Evolutionary conservation across 2,329 filamentous ascomycete genomes (phyloP), one percentile per base, ranked within the genome.

Genomic region (Periconia digitata): DNA sequence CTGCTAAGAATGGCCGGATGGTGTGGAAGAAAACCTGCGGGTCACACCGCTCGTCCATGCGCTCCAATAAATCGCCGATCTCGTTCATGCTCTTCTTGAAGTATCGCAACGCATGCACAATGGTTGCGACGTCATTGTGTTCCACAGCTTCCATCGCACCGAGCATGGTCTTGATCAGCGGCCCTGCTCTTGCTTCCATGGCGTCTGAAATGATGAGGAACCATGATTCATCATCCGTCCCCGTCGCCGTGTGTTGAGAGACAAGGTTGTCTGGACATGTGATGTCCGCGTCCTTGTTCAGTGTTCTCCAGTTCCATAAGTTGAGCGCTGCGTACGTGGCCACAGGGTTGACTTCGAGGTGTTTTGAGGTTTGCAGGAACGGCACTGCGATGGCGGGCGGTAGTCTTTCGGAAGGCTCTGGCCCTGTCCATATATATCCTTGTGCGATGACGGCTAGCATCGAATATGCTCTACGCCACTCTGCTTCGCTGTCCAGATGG

Each of bases 381-480:
- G 67, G 64, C 5, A 65, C 37, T 5, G 66, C 47, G n/a, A 71
- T 60, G 12, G 59, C 54, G 34, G 66, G 59, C 20, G 67, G 67
- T 18, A 71, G 48, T 23, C 56, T 54, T 64, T 92, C 84, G 51
- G 81, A 79, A 8, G 89, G 85, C 44, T 76, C 78, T 18, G 85
- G 80, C 5, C 86, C 87, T 40, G 87, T 86, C 90, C 90, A 95
- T 13, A 94, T 83, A 66, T 92, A 91, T 8, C 81, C 85, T 67
- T 95, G 88, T 0, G 88, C 78, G 42, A 92, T 76, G 55, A 91
- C 89, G 0, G 80, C 80, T 39, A 94, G 72, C 8, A 92, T 77
- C 1, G 84, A 76, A 66, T 90, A 92, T 22, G 88, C 87, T 60
- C 89, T 82, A 66, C 89, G 84, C 90, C 90, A 95, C 79, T 95